Evolutionary conservation across 768 basidiomycete genomes (phyloP), one percentile per base, ranked within the genome.

Genomic region (Tulasnella sp.): DNA sequence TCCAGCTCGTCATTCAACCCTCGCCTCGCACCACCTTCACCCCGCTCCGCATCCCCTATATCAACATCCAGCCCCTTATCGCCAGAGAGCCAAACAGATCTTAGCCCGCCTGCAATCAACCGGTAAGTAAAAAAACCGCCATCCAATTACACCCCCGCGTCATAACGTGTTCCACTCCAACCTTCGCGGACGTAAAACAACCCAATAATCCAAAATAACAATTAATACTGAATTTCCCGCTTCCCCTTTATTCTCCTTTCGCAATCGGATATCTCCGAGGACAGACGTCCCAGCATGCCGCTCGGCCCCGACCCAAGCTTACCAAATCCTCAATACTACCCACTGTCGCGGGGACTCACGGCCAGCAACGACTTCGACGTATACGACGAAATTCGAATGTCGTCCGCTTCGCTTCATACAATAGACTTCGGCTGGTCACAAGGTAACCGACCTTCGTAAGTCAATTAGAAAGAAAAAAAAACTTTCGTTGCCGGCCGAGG

Each of bases 261-360:
- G 52, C 52, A 52, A 1, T 68, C 62, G 62, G 62, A 68, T 68
- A 68, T 68, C 62, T 68, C 62, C 62, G 62, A 68, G 62, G 36
- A 31, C 27, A 68, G 62, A 36, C 27, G 62, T 27, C 62, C 62
- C 34, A 68, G 62, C 62, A 68, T 68, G 62, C 62, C 62, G 12
- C 62, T 68, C 62, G 62, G 62, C 14, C 62, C 62, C 62, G 62
- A 68, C 27, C 62, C 62, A 4, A 36, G 31, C 62, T 12, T 68
- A 4, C 27, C n/a, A n/a, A n/a, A n/a, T n/a, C n/a, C n/a, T n/a
- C 52, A 52, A 52, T 68, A 31, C 34, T 68, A n/a, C 62, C 9
- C 62, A 0, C 2, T 34, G n/a, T 68, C 62, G 36, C 62, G 62
- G 36, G 62, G 62, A 14, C 62, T 68, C 10, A 68, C 62, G 8